Evolutionary conservation across 371 early-diverging fungal genomes (phyloP), one percentile per base, ranked within the genome.

Genomic region (Mucor racemosus): DNA sequence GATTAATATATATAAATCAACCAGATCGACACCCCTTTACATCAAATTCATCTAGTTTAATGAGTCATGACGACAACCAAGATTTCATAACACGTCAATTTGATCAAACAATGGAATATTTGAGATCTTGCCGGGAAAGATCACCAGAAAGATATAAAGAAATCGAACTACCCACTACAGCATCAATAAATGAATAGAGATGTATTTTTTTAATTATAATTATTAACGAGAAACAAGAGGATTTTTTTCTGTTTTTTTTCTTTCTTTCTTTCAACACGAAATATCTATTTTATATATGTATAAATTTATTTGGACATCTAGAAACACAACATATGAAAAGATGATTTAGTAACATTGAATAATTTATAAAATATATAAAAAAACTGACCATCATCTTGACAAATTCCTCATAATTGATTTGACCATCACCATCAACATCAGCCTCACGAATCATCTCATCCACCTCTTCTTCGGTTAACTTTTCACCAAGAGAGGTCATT

Each of bases 351-450:
- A 42, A 42, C 42, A n/a, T n/a, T 14, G n/a, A 42, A 15, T 26
- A 26, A 26, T 26, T 1, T 26, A 26, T 26, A 26, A 26, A 26
- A 26, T 26, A 26, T 3, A 26, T 1, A 26, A 26, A 26, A 26
- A 26, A 26, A 26, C 26, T 26, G 3, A 70, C 71, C 91, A 94
- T 91, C 90, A 95, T 94, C 79, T 91, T 92, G 72, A 92, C 91
- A 74, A 96, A 96, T 77, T 94, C 95, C 73, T 94, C 89, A 69
- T 93, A 92, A 77, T 95, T 91, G 69, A 96, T 91, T 70, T 86
- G 84, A 58, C 92, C 93, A 80, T 73, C 73, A 50, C 91, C 91
- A 67, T 91, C 90, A 64, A 88, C 88, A 78, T 94, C 94, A 61
- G 93, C 94, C 68, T 92, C 94, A 58, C 84, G 79, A 53, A 97